These are phyloP conservation scores for Nannizziopsis barbatae DNA, from an alignment of 2,329 filamentous ascomycete genomes.

Conservation along the genomic window DNA sequence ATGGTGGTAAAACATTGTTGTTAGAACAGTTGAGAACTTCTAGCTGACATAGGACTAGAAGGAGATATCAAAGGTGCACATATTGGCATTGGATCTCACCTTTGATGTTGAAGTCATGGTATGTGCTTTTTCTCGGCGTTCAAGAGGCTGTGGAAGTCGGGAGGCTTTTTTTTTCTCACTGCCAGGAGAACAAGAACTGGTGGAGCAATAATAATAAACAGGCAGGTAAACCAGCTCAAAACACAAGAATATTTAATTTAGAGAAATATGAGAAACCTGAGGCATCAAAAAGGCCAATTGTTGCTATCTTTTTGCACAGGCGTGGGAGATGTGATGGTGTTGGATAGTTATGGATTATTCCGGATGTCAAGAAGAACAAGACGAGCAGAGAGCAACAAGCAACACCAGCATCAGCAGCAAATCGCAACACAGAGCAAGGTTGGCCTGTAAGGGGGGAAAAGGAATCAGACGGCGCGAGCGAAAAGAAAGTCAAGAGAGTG, in stretches of 20 bases:
- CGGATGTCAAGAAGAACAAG: background rate
- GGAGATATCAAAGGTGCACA: background rate
- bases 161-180: background rate
- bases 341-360: background rate
- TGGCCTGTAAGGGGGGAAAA: background rate
- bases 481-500: background rate
- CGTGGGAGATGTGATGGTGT: background rate
- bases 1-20: slow-evolving; percentile 8
- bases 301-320: background rate
- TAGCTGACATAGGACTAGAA: background rate
- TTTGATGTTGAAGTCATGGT: slow-evolving; percentile 10
- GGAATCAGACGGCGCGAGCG: background rate
- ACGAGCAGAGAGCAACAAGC: no score
- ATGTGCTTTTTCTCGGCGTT: slow-evolving; percentile 2
- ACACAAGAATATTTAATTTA: background rate
- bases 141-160: background rate
- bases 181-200: background rate
- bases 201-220: background rate
- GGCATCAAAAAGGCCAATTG: background rate
- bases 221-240: background rate
- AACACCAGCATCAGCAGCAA: no score
- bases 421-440: background rate
- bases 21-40: background rate
- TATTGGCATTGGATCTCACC: background rate
- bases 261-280: background rate